These are phyloP conservation scores for Punica granatum DNA, from an alignment of 345 rosid species.

Conservation along the genomic window DNA sequence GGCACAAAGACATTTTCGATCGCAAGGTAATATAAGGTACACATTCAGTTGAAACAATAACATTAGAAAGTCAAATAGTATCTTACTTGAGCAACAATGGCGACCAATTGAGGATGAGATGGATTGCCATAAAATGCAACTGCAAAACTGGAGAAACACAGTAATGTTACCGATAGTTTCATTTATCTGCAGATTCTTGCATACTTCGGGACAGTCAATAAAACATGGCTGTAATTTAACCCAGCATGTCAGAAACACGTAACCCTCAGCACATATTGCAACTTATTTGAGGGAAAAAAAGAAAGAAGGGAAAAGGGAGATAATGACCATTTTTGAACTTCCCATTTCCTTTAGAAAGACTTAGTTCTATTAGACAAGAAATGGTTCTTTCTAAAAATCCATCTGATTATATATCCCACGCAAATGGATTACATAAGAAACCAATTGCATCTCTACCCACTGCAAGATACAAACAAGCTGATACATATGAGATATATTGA, in stretches of 20 bases:
- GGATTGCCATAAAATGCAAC: slow-evolving; percentile 71
- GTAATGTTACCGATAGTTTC: not conserved
- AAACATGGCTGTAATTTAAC: not conserved
- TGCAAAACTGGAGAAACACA: slow-evolving; percentile 50
- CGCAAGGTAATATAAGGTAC: no score
- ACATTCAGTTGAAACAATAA: not conserved
- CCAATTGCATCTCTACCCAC: no score
- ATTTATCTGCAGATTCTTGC: not conserved
- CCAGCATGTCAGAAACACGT: not conserved
- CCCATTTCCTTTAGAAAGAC: not conserved
- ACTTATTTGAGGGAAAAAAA: no score
- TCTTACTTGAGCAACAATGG: slow-evolving; percentile 74
- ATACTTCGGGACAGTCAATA: not conserved
- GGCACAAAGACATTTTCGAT: no score
- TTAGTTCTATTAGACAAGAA: no score
- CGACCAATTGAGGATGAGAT: slow-evolving; percentile 69
- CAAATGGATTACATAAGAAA: no score
- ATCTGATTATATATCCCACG: no score
- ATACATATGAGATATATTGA: no score
- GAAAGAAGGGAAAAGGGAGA: no score
- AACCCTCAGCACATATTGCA: no score
- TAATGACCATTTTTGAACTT: not conserved
- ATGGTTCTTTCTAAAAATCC: no score
- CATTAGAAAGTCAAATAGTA: not conserved
- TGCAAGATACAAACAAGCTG: no score